phyloP scores from a whole-genome alignment of 108 stramenopile genomes.

The Aurantiochytrium sp. region DNA sequence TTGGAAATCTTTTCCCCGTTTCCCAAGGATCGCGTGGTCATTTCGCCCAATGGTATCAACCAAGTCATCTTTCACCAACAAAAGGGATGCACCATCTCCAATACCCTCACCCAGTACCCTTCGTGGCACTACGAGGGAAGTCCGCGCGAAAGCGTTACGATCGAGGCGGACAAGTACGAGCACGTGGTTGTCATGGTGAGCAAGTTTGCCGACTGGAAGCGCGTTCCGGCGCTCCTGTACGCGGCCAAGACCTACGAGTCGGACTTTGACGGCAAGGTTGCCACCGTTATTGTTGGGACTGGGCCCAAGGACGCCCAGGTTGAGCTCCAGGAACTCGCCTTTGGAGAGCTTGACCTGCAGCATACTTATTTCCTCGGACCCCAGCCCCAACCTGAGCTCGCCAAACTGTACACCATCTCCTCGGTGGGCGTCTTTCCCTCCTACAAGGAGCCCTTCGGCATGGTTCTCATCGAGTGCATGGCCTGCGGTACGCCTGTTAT shows the following conservation, averaged over 20 bases:
- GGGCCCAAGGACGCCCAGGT: neutral
- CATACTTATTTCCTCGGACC: neutral
- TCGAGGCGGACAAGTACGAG: neutral
- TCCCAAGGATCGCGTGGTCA: neutral
- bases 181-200: neutral
- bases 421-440: neutral
- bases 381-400: neutral
- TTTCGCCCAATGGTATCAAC: neutral
- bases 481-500: neutral
- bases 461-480: neutral
- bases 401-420: neutral
- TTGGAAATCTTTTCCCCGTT: neutral
- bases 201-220: neutral
- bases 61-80: neutral
- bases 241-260: neutral
- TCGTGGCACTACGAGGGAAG: neutral
- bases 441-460: neutral
- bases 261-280: neutral
- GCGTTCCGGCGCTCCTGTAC: neutral
- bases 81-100: neutral
- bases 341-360: neutral
- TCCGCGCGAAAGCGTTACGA: neutral
- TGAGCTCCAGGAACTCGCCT: neutral
- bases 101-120: neutral
- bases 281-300: neutral